Base-by-base conservation (phyloP, 2,329 filamentous ascomycete species). In the Elsinoe batatas region DNA sequence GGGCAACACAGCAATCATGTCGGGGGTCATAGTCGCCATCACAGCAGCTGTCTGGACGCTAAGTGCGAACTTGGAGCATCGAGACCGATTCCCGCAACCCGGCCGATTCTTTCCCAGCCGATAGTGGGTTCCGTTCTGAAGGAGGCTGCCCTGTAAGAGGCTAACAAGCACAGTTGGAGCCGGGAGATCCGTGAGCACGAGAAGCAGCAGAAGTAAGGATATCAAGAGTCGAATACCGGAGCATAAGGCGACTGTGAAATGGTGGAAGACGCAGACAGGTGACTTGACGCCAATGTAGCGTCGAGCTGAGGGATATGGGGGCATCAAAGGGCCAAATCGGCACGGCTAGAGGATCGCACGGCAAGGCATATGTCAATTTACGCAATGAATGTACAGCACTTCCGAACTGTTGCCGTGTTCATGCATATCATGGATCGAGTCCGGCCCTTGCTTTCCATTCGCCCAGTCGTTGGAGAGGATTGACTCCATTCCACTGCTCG, bases 101-200 rank as follows among this genome's bases (percentile, higher is more conserved):
- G 82, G 82, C 64, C 76, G 85, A 66, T 93, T 91, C 79, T 90
- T 85, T 72, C 87, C 87, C 47, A 93, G 88, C 74, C 80, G 88
- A 82, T 82, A 85, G 87, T 91, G 78, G 66, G 85, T 80, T 18
- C 3, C 13, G 37, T 22, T 55, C 56, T 38, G 56, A 58, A 26
- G 54, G 18, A 50, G 40, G 50, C 35, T 60, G 50, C 66, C 85
- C 82, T 3, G 18, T 10, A 13, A 18, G 15, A 35, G 43, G 30
- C 40, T 42, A 5, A 40, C 33, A 12, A 15, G 7, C n/a, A 26
- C 53, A 60, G 58, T 72, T 88, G 84, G 84, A 85, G 80, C 73
- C 84, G 76, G 68, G 80, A 87, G 65, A 84, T 88, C 56, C 78
- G 78, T 62, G 83, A 87, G 65, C 79, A 87, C 66, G 84, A 88